Conservation (phyloP, 31 red algal species). For the Odonthalia washingtoniensis region DNA sequence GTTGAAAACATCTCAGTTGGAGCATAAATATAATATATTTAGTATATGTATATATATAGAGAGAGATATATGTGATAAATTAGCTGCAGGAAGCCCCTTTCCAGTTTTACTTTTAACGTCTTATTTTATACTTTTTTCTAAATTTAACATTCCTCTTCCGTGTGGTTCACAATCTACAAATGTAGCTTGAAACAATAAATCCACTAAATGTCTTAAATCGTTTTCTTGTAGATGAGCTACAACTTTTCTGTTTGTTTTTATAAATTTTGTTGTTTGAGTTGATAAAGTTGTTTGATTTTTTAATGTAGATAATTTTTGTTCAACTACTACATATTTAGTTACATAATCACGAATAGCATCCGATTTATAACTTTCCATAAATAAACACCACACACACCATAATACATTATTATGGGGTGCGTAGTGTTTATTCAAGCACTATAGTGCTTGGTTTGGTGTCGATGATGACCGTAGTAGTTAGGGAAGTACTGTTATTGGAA, state of each 20-base stretch:
- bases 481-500: not conserved
- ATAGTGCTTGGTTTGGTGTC: conserved; percentile 4
- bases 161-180: conserved; percentile 73
- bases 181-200: conserved; percentile 62
- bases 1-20: no score
- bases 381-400: no score
- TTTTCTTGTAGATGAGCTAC: conserved; percentile 53
- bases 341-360: conserved; percentile 83
- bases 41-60: no score
- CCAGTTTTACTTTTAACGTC: no score
- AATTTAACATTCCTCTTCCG: not conserved
- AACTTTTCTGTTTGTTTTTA: conserved; percentile 50
- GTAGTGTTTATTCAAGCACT: conserved; percentile 57
- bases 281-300: not conserved
- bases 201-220: conserved; percentile 64
- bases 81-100: conserved; percentile 39
- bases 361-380: conserved; percentile 72
- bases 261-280: conserved; percentile 4
- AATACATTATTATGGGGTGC: no score
- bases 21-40: no score
- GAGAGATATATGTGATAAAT: conserved; percentile 62
- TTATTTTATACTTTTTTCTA: no score
- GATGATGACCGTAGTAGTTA: not conserved
- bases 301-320: conserved; percentile 42
- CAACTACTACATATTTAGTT: conserved; percentile 62